phyloP scores from a whole-genome alignment of 257 asterid genomes.

The Solanum arcanum region DNA sequence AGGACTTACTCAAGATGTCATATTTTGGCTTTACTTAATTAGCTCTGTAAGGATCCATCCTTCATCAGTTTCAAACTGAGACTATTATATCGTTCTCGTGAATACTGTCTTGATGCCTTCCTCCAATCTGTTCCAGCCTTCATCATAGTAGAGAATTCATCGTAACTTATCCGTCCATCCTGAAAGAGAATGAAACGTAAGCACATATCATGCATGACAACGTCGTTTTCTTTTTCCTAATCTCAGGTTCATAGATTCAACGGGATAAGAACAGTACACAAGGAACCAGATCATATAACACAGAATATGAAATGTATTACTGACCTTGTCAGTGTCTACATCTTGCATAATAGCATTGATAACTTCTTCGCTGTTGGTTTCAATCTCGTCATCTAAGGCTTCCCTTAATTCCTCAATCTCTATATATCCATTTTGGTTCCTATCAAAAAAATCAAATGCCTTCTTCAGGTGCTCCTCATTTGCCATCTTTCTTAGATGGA shows the following conservation, averaged over 20 bases:
- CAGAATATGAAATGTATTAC: not conserved
- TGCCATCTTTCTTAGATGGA: conserved; percentile 53
- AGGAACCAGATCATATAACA: not conserved
- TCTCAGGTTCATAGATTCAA: not conserved
- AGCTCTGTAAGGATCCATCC: conserved; percentile 30
- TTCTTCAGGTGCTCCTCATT: conserved; percentile 50
- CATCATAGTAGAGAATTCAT: conserved; percentile 41
- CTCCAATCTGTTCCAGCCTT: conserved; percentile 48
- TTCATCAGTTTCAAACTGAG: conserved; percentile 37
- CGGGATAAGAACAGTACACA: not conserved
- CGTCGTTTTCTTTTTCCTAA: not conserved
- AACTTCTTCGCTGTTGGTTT: conserved; percentile 46
- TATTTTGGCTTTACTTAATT: not conserved
- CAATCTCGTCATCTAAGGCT: conserved; percentile 46
- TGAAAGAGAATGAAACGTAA: conserved; percentile 1
- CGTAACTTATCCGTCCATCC: conserved; percentile 45
- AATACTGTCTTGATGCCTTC: conserved; percentile 48
- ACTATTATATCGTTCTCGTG: conserved; percentile 39
- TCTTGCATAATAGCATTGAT: conserved; percentile 56
- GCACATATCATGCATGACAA: not conserved
- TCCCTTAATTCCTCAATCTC: conserved; percentile 57
- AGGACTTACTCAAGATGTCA: not conserved
- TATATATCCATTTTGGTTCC: conserved; percentile 41
- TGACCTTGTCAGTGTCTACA: conserved; percentile 63
- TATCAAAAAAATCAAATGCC: conserved; percentile 55